Evolutionary conservation across 345 rosid genomes (phyloP).

Genomic region (Mallotus nudiflorus): DNA sequence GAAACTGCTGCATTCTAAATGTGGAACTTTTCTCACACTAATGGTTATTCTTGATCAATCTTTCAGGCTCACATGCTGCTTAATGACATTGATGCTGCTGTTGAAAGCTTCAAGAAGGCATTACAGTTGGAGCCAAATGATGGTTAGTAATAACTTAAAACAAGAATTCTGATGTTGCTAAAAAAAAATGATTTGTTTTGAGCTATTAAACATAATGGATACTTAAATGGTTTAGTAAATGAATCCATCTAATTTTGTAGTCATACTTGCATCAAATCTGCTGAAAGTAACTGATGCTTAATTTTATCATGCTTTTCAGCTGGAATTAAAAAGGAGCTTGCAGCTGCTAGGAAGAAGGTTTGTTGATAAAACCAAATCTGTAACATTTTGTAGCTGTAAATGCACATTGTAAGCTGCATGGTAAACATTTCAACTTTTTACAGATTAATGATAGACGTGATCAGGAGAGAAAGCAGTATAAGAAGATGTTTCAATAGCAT

Average conservation of each 20-base stretch:
- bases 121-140: constrained; percentile 87
- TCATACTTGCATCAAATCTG: neutral
- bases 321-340: constrained; percentile 81
- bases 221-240: neutral
- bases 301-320: constrained; percentile 44
- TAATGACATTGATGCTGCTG: constrained; percentile 89
- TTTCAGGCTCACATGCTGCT: constrained; percentile 90
- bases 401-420: neutral
- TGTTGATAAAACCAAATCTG: constrained; percentile 14
- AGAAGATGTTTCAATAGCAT: constrained; percentile 67
- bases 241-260: no score
- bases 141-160: constrained; percentile 39
- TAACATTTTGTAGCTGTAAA: constrained; percentile 1
- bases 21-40: neutral
- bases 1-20: neutral
- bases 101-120: constrained; percentile 88
- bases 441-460: constrained; percentile 69
- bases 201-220: neutral
- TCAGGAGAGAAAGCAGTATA: constrained; percentile 65
- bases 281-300: constrained; percentile 16
- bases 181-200: neutral
- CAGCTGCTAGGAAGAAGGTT: constrained; percentile 82
- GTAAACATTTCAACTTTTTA: constrained; percentile 18
- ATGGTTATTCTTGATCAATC: neutral
- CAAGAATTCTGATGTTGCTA: neutral